phyloP scores from a whole-genome alignment of 805 yeast species.

The Yamadazyma akitaensis region DNA sequence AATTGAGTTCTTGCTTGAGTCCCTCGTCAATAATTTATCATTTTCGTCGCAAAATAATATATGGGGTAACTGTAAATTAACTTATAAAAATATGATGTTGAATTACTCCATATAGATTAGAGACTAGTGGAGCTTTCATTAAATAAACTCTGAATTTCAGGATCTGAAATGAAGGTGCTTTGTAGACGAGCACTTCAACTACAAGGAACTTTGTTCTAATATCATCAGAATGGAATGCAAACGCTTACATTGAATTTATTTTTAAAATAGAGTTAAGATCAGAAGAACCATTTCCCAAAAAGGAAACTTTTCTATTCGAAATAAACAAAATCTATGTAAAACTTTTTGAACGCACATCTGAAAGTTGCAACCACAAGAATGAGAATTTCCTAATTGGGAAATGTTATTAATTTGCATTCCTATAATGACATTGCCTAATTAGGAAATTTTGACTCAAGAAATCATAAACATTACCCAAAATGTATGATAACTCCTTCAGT shows the following conservation, averaged over 20 bases:
- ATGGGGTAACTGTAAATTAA: not conserved
- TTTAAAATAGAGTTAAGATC: not conserved
- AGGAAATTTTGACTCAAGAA: conserved; percentile 18
- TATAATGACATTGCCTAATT: conserved; percentile 19
- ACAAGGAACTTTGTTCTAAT: no score
- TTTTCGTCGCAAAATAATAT: not conserved
- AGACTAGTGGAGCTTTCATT: no score
- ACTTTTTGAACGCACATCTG: not conserved
- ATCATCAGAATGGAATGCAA: no score
- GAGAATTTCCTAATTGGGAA: conserved; percentile 20
- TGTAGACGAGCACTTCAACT: no score
- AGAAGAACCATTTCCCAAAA: not conserved
- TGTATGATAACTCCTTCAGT: not conserved
- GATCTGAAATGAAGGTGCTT: no score
- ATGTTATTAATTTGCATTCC: conserved; percentile 2
- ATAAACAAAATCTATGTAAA: not conserved
- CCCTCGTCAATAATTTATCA: not conserved
- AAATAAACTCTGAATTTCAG: no score
- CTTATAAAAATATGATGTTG: no score
- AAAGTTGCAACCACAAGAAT: conserved; percentile 2
- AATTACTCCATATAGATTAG: no score
- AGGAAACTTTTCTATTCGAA: not conserved
- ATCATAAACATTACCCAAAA: conserved; percentile 10
- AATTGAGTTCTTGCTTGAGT: not conserved
- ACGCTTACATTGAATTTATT: no score